A percentile compares a stretch with the other conserved stretches of the same genome.
Evolutionary conservation across 2,329 filamentous ascomycete genomes (phyloP).

Genomic region (Sclerotinia borealis): DNA sequence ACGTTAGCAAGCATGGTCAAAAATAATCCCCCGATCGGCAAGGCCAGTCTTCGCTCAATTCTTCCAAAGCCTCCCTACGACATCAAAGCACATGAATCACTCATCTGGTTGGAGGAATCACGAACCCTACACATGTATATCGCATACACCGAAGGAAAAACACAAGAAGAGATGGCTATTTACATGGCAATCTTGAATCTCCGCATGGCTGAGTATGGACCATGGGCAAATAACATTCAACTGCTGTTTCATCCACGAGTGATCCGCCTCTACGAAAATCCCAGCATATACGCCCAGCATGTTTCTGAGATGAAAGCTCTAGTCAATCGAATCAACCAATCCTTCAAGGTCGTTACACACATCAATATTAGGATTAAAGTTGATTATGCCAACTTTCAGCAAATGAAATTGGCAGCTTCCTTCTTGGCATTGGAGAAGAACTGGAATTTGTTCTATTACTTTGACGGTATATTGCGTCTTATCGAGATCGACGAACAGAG

Average conservation of each 20-base stretch:
- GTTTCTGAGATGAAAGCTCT: not conserved
- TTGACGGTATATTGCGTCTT: not conserved
- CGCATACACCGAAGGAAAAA: not conserved
- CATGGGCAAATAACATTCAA: not conserved
- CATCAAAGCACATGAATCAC: not conserved
- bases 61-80: not conserved
- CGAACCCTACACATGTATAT: not conserved
- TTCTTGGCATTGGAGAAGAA: not conserved
- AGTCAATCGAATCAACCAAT: not conserved
- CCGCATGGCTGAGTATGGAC: not conserved
- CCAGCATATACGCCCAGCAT: not conserved
- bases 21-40: too few relatives aligned
- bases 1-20: not conserved
- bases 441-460: not conserved
- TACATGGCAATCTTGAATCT: not conserved
- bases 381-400: not conserved
- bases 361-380: not conserved
- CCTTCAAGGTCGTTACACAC: not conserved
- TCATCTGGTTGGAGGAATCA: not conserved
- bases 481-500: not conserved
- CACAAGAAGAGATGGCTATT: not conserved
- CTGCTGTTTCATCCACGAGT: not conserved
- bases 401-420: slow-evolving; percentile 1
- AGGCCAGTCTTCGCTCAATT: not conserved
- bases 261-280: not conserved